These are phyloP conservation scores for Nakazawaea pomicola DNA, from an alignment of 805 yeast genomes.

Conservation along the genomic window DNA sequence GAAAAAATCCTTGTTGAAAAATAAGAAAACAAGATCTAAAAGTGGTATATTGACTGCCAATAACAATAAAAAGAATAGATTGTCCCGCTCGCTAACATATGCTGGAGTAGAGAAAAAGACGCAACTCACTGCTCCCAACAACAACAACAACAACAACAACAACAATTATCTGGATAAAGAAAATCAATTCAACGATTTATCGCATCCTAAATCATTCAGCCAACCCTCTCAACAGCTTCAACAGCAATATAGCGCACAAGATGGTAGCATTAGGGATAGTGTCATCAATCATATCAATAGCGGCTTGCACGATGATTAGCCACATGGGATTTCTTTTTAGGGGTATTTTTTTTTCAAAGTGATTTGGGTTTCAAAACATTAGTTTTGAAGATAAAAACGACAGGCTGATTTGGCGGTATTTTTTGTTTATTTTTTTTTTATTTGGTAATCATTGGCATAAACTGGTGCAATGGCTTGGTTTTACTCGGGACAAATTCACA, in stretches of 20 bases:
- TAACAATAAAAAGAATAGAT: conserved; percentile 9
- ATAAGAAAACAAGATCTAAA: conserved; percentile 9
- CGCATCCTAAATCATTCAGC: background rate
- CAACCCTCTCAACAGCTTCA: too few species aligned
- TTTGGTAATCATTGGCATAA: too few species aligned
- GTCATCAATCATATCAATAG: background rate
- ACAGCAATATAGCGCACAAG: background rate
- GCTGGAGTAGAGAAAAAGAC: conserved; percentile 6
- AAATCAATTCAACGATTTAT: background rate
- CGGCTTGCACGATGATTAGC: background rate
- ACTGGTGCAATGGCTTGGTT: too few species aligned
- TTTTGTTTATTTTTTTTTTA: too few species aligned
- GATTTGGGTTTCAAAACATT: background rate
- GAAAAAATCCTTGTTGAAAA: conserved; percentile 7
- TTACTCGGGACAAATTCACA: too few species aligned
- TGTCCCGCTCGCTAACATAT: conserved; percentile 8
- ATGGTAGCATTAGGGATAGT: background rate
- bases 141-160: too few species aligned
- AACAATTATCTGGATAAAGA: too few species aligned
- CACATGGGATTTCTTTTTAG: too few species aligned
- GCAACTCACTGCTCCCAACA: too few species aligned
- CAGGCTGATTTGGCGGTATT: too few species aligned
- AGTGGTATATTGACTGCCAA: conserved; percentile 10
- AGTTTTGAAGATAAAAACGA: too few species aligned
- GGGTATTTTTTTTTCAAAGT: too few species aligned